Conservation (phyloP, 306 rosid genomes). For the Quercus mongolica region DNA sequence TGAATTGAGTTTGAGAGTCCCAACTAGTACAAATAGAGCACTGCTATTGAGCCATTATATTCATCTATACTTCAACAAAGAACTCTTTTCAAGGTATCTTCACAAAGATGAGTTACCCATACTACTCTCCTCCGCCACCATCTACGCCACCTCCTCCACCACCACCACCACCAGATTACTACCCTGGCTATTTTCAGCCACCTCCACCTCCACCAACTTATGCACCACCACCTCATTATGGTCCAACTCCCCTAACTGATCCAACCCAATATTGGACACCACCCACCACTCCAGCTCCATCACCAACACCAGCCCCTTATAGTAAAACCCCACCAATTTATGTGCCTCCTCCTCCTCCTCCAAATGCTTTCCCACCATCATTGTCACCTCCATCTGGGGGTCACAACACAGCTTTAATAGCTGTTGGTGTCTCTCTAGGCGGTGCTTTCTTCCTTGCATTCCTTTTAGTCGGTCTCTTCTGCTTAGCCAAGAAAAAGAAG, state of each 20-base stretch:
- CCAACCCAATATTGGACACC: background rate
- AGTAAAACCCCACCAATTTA: background rate
- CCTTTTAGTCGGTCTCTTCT: slow-evolving; percentile 42
- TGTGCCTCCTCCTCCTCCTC: slow-evolving; percentile 6
- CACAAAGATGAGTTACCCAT: slow-evolving; percentile 24
- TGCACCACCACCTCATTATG: background rate
- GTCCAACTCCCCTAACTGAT: background rate
- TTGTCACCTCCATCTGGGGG: slow-evolving; percentile 19
- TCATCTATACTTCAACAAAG: background rate
- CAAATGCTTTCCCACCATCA: slow-evolving; percentile 26
- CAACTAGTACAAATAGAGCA: slow-evolving; percentile 30
- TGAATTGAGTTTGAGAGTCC: background rate
- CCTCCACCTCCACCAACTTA: background rate
- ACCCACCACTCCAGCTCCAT: background rate
- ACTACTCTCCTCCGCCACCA: slow-evolving; percentile 41
- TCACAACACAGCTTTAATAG: slow-evolving; percentile 44
- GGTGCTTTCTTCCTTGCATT: slow-evolving; percentile 43
- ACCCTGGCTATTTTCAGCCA: background rate
- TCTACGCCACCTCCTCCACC: slow-evolving; percentile 20
- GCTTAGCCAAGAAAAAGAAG: slow-evolving; percentile 43
- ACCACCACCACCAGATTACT: background rate
- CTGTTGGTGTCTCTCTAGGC: slow-evolving; percentile 48
- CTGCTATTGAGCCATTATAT: background rate
- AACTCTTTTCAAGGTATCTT: background rate
- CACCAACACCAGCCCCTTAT: background rate